Conservation (phyloP, 768 basidiomycete species). For the Xerocomus spinulosus region DNA sequence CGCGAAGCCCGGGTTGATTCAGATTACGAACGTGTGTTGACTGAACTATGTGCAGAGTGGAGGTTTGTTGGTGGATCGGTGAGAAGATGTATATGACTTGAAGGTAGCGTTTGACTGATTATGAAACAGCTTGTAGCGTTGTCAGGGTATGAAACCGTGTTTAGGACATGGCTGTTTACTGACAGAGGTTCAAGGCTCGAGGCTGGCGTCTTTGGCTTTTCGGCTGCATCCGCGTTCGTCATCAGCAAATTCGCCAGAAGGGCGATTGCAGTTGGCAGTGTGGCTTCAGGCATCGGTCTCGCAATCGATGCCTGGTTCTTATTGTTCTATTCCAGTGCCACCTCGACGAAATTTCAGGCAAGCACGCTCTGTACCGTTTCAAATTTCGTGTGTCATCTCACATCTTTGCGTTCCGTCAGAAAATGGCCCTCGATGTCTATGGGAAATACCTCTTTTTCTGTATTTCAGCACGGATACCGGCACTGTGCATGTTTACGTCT, state of each 20-base stretch:
- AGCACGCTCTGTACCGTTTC: constrained; percentile 6
- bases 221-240: constrained; percentile 46
- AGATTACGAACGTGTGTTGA: constrained; percentile 48
- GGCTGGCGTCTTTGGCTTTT: constrained; percentile 63
- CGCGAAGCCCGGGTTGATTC: constrained; percentile 36
- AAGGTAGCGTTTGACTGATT: background rate
- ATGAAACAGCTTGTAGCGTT: constrained; percentile 50
- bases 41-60: constrained; percentile 57
- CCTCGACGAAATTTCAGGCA: constrained; percentile 51
- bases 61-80: constrained; percentile 60
- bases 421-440: constrained; percentile 48
- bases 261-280: constrained; percentile 54
- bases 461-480: constrained; percentile 59
- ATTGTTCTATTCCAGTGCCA: constrained; percentile 53
- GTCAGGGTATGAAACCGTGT: constrained; percentile 42
- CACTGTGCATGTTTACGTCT: constrained; percentile 55
- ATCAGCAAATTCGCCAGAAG: constrained; percentile 44
- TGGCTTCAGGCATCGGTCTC: constrained; percentile 63
- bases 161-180: background rate
- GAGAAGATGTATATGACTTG: constrained; percentile 12
- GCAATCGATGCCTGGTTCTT: constrained; percentile 63
- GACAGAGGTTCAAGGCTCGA: constrained; percentile 29
- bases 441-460: constrained; percentile 64
- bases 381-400: background rate
- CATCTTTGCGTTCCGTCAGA: constrained; percentile 6